Evolutionary conservation across 495 filamentous ascomycete species (phyloP).

Genomic region (Bacidia gigantensis): DNA sequence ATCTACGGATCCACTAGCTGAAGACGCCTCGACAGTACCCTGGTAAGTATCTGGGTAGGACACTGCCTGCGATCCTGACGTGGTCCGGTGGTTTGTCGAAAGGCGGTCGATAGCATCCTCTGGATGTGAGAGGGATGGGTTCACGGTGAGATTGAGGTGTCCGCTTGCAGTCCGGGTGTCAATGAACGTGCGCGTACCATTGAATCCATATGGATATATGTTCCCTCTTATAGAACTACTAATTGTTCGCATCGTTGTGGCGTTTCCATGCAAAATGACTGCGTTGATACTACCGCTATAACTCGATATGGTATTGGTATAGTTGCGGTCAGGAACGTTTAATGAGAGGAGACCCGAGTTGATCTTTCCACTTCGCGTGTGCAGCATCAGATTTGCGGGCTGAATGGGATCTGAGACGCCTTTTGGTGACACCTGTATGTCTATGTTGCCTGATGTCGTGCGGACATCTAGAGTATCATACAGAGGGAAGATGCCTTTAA

Average conservation of each 20-base stretch:
- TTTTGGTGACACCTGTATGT: conserved; percentile 6
- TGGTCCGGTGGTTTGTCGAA: not conserved
- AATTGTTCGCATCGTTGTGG: conserved; percentile 8
- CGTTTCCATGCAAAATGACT: conserved; percentile 9
- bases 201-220: conserved; percentile 10
- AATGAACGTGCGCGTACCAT: conserved; percentile 5
- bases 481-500: conserved; percentile 18
- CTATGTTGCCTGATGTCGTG: conserved; percentile 16
- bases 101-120: conserved; percentile 3
- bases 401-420: conserved; percentile 3
- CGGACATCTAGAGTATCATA: conserved; percentile 20
- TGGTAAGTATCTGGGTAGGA: conserved; percentile 14
- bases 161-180: conserved; percentile 6
- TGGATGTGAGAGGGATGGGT: conserved; percentile 13
- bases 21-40: conserved; percentile 9
- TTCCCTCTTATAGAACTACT: conserved; percentile 7
- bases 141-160: conserved; percentile 6
- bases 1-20: conserved; percentile 9
- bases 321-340: conserved; percentile 10
- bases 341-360: not conserved
- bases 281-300: conserved; percentile 11
- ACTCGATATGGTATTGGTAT: conserved; percentile 7
- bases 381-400: conserved; percentile 5
- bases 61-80: conserved; percentile 9
- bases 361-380: not conserved